phyloP scores from a whole-genome alignment of 192 early-diverging fungal species.

The Coemansia sp. region DNA sequence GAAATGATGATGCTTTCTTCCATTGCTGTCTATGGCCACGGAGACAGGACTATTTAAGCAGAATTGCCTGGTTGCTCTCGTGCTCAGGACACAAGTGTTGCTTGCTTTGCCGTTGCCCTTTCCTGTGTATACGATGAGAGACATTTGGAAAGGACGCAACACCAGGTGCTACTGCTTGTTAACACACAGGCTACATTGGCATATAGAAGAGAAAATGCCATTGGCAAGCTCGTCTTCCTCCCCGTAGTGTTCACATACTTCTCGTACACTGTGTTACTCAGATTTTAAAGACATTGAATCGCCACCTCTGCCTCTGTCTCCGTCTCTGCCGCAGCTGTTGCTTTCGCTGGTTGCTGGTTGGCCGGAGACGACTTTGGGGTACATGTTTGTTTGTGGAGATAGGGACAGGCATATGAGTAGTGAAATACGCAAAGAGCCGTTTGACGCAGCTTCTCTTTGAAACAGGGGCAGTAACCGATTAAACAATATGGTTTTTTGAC shows the following conservation, averaged over 20 bases:
- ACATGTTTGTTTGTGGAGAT: not conserved
- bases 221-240: not conserved
- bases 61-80: not conserved
- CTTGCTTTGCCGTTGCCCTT: not conserved
- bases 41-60: slow-evolving; percentile 5
- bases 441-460: not conserved
- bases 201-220: not conserved
- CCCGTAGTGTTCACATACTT: not conserved
- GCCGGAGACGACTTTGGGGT: too few species aligned
- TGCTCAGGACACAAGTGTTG: not conserved
- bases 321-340: not conserved
- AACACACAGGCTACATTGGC: not conserved
- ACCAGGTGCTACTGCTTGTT: not conserved
- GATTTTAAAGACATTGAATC: not conserved
- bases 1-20: slow-evolving; percentile 1
- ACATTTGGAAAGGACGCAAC: not conserved
- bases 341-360: too few species aligned
- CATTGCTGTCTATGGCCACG: not conserved
- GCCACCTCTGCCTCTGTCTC: not conserved
- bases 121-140: not conserved
- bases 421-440: not conserved
- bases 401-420: not conserved
- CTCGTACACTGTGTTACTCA: slow-evolving; percentile 41
- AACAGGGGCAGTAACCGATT: slow-evolving; percentile 22
- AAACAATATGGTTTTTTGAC: slow-evolving; percentile 2